These are phyloP conservation scores for Calonectria pteridis DNA, from an alignment of 2,329 filamentous ascomycete species.

Conservation along the genomic window DNA sequence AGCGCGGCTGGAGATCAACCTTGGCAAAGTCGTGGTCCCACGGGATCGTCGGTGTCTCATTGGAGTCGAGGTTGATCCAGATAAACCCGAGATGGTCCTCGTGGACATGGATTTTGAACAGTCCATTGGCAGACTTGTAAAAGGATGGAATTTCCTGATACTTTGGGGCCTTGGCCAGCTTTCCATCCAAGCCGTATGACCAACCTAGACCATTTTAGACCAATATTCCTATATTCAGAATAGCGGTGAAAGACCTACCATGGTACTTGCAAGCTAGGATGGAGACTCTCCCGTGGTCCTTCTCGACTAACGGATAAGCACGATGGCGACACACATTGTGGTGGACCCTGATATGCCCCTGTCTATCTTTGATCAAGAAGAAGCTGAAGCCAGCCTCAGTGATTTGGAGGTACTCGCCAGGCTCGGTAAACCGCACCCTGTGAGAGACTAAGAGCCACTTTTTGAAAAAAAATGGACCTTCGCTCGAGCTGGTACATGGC, in stretches of 20 bases:
- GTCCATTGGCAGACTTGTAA: constrained; percentile 18
- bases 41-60: constrained; percentile 53
- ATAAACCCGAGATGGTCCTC: constrained; percentile 25
- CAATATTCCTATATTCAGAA: not conserved
- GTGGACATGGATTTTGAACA: constrained; percentile 26
- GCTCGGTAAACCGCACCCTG: constrained; percentile 61
- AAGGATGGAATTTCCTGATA: constrained; percentile 24
- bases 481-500: constrained; percentile 68
- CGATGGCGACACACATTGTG: constrained; percentile 28
- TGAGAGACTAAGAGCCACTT: constrained; percentile 69
- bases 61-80: constrained; percentile 54
- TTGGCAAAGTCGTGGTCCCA: constrained; percentile 65
- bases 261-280: constrained; percentile 27
- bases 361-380: constrained; percentile 26
- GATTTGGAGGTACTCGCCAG: constrained; percentile 68
- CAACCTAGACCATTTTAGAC: constrained; percentile 6
- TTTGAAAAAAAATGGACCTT: constrained; percentile 67
- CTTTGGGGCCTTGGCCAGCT: constrained; percentile 28
- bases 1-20: constrained; percentile 59
- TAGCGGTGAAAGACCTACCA: not conserved
- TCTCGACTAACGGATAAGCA: constrained; percentile 25
- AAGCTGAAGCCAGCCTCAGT: constrained; percentile 55
- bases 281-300: constrained; percentile 16
- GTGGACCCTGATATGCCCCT: constrained; percentile 20
- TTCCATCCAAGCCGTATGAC: constrained; percentile 27